Base-by-base conservation (phyloP, 1,139 yeast genomes). In the Saccharomyces pastorianus region DNA sequence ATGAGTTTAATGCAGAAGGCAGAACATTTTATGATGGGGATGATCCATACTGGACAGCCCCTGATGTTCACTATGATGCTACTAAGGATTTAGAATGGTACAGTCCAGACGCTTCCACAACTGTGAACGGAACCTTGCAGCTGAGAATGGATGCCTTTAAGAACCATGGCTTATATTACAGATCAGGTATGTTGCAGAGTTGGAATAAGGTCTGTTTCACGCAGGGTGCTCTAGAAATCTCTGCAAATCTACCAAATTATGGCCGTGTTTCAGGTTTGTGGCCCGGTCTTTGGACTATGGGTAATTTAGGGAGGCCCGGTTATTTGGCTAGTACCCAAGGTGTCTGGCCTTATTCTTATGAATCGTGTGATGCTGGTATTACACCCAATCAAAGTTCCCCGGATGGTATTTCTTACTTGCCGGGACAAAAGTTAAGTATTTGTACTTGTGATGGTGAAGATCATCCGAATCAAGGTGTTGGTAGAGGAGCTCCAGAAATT, bases 211-310 rank as follows among this genome's bases (percentile, higher is more conserved):
- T 88, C 64, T 88, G 96, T 68, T 86, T 84, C 64, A 83, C 89
- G 8, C 87, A 88, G 67, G 96, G 96, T 4, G 69, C 75, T 49
- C 62, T 88, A 31, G 91, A 85, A 66, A 77, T 84, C 11, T 81
- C 87, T 4, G 89, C 87, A 0, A 76, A 79, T 59, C 70, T 88
- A 57, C 93, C 95, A 17, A 84, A 85, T 55, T 79, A 76, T 57
- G 91, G 90, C 58, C 73, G 79, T 54, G 75, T 82, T 29, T 76
- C 82, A 8, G 96, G 96, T 44, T 73, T 87, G 53, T 88, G 96
- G 96, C 96, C 96, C 1, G 96, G 95, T 71, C 67, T 86, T 55
- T 88, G 96, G 96, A 78, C 93, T 1, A 76, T 88, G 77, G 96
- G 96, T 50, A 88, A 88, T 64, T 73, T 88, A 56, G 96, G 86